Conservation (phyloP, 352 stramenopile genomes). For the Pythium sp. region DNA sequence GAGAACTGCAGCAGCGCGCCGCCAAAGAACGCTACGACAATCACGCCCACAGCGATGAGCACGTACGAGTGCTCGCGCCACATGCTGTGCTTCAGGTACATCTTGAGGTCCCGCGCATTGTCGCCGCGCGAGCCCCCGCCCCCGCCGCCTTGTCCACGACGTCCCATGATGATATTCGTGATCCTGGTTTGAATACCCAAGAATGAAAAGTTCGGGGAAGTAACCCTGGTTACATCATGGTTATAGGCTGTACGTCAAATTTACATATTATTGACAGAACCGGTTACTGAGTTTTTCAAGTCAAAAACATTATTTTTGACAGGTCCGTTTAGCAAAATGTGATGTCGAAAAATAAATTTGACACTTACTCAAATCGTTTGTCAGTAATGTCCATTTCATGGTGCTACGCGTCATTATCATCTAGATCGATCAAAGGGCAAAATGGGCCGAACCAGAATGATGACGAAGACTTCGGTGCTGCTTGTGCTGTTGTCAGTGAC, state of each 20-base stretch:
- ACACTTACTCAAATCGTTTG: too few species aligned
- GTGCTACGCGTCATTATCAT: too few species aligned
- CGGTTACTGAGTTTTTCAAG: too few species aligned
- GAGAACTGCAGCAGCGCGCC: conserved; percentile 66
- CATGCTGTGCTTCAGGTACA: conserved; percentile 82
- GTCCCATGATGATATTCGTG: conserved; percentile 23
- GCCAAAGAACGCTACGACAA: conserved; percentile 64
- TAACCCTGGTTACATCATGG: too few species aligned
- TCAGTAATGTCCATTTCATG: too few species aligned
- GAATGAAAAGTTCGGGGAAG: too few species aligned
- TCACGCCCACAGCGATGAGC: conserved; percentile 36
- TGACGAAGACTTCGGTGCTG: not conserved
- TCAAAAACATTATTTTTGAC: too few species aligned
- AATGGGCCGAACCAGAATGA: not conserved
- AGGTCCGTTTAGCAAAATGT: too few species aligned
- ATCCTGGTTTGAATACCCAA: too few species aligned
- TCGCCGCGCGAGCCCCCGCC: conserved; percentile 30
- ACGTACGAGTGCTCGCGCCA: conserved; percentile 77
- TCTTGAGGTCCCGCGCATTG: conserved; percentile 73
- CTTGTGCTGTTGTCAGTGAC: not conserved
- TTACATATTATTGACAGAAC: too few species aligned
- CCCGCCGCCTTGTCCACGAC: conserved; percentile 25
- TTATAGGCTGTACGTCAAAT: too few species aligned
- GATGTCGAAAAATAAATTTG: too few species aligned
- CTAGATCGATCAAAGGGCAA: not conserved